Percentiles rank a stretch among this genome's conserved stretches.
These are phyloP conservation scores for Tetracentron sinense DNA, from an alignment of 164 flowering plant genomes.

Conservation along the genomic window DNA sequence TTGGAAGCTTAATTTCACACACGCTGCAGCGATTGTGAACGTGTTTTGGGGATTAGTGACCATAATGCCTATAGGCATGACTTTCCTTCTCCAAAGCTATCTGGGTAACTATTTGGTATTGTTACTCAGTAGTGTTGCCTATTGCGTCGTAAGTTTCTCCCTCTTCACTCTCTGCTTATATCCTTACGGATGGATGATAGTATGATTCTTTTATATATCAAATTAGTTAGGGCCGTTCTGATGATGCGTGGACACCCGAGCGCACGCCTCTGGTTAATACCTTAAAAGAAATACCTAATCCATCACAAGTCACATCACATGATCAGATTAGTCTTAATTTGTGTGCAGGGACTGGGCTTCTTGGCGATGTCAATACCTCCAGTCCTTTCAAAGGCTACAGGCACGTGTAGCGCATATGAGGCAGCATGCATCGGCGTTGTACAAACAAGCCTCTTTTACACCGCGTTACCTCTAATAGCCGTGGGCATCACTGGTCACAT, in stretches of 20 bases:
- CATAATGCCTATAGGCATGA: slow-evolving; percentile 22
- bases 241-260: no score
- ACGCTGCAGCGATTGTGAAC: slow-evolving; percentile 40
- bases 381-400: slow-evolving; percentile 16
- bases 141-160: slow-evolving; percentile 27
- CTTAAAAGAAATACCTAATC: no score
- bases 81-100: slow-evolving; percentile 28
- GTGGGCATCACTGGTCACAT: slow-evolving; percentile 32
- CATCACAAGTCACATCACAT: no score
- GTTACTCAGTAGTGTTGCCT: slow-evolving; percentile 25
- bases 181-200: no score
- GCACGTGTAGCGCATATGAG: slow-evolving; percentile 24
- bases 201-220: no score
- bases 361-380: slow-evolving; percentile 41
- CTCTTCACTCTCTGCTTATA: no score
- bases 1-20: slow-evolving; percentile 28
- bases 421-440: slow-evolving; percentile 30
- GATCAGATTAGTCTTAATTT: no score
- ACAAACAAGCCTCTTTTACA: slow-evolving; percentile 32
- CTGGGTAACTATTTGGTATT: slow-evolving; percentile 31
- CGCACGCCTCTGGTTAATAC: no score
- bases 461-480: slow-evolving; percentile 24
- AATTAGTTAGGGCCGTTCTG: no score
- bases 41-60: slow-evolving; percentile 16
- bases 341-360: slow-evolving; percentile 31